Conservation (phyloP, 2,329 filamentous ascomycete species). For the Phialophora macrospora region DNA sequence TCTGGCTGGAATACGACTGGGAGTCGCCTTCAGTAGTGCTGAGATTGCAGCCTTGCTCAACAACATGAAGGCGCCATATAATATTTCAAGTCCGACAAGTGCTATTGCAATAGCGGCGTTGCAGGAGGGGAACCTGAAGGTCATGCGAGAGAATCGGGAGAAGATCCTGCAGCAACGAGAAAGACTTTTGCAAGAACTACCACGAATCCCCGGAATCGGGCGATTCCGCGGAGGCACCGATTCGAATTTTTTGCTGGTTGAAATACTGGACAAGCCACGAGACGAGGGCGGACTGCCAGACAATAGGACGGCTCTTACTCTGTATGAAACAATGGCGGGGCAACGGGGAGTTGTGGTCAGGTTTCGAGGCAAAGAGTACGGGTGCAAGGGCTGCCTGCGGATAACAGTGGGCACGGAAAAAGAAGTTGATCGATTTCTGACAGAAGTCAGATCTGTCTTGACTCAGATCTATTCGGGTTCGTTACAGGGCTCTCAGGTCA, state of each 20-base stretch:
- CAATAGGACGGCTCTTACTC: constrained; percentile 75
- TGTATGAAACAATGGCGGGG: constrained; percentile 86
- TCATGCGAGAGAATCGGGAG: constrained; percentile 74
- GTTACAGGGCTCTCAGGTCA: constrained; percentile 43
- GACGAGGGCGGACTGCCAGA: constrained; percentile 70
- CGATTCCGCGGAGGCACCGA: constrained; percentile 77
- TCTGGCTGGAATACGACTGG: constrained; percentile 88
- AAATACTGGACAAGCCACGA: constrained; percentile 72
- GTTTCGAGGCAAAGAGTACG: constrained; percentile 90
- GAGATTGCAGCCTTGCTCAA: constrained; percentile 82
- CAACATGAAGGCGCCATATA: constrained; percentile 94
- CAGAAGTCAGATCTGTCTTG: constrained; percentile 64
- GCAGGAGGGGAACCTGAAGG: constrained; percentile 66
- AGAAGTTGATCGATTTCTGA: constrained; percentile 80
- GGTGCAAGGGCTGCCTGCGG: constrained; percentile 84
- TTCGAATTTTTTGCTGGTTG: constrained; percentile 88
- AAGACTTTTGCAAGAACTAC: constrained; percentile 74
- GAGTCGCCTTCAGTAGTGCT: constrained; percentile 77
- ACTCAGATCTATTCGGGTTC: constrained; percentile 53
- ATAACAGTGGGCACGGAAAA: constrained; percentile 90
- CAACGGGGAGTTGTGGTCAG: constrained; percentile 86
- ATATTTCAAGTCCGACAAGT: constrained; percentile 86
- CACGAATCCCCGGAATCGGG: constrained; percentile 76
- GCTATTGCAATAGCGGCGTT: constrained; percentile 78
- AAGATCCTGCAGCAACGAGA: constrained; percentile 76